Conservation (phyloP, 768 basidiomycete genomes). For the Termitomyces sp. region DNA sequence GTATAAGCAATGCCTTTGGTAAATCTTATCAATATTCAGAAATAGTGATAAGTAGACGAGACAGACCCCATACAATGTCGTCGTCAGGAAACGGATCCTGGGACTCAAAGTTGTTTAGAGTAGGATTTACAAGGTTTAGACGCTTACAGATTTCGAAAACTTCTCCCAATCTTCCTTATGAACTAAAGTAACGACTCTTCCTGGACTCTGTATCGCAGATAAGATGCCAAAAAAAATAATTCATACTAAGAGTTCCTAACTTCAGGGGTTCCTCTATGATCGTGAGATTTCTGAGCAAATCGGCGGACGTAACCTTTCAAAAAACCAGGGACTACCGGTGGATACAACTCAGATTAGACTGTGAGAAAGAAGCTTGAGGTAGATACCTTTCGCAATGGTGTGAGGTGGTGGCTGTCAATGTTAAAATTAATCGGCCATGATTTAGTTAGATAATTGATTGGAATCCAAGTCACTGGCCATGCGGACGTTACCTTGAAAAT, state of each 20-base stretch:
- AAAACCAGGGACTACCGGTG: slow-evolving; percentile 61
- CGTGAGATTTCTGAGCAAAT: slow-evolving; percentile 89
- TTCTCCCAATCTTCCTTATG: slow-evolving; percentile 85
- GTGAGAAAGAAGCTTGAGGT: background rate
- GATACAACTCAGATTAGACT: background rate
- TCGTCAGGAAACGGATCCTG: slow-evolving; percentile 69
- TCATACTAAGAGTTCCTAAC: slow-evolving; percentile 26
- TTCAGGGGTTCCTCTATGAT: slow-evolving; percentile 89
- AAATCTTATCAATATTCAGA: background rate
- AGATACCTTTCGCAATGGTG: slow-evolving; percentile 58
- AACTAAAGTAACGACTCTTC: slow-evolving; percentile 86
- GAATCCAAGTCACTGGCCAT: background rate
- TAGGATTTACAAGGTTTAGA: background rate
- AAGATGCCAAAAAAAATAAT: background rate
- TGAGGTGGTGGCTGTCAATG: slow-evolving; percentile 73
- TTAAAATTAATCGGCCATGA: background rate
- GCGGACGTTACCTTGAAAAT: slow-evolving; percentile 74
- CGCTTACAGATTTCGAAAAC: slow-evolving; percentile 60
- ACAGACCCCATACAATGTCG: slow-evolving; percentile 80
- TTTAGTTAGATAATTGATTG: background rate
- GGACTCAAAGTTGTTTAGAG: background rate
- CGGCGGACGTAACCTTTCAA: slow-evolving; percentile 87
- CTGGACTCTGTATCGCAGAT: slow-evolving; percentile 53
- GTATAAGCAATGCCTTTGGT: slow-evolving; percentile 74
- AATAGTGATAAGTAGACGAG: background rate